phyloP scores from a whole-genome alignment of 139 green algal species.

The Chlamydomonas incerta region DNA sequence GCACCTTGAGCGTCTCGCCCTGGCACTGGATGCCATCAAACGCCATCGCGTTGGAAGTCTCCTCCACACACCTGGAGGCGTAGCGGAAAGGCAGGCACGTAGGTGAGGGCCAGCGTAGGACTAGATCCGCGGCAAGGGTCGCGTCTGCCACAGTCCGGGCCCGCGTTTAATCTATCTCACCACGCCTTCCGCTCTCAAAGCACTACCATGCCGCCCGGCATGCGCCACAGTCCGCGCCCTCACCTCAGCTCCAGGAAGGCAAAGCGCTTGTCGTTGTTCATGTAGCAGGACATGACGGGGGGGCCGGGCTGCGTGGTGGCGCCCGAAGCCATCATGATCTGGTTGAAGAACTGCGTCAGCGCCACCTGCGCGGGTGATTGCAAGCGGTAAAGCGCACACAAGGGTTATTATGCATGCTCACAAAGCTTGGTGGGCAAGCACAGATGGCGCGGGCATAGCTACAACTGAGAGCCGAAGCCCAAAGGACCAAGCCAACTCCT shows the following conservation, averaged over 20 bases:
- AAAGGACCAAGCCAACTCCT: too few relatives aligned
- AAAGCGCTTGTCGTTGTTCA: constrained; percentile 95
- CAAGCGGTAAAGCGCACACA: too few relatives aligned
- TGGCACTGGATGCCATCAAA: constrained; percentile 87
- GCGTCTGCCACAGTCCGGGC: background rate
- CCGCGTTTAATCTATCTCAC: background rate
- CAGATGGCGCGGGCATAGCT: too few relatives aligned
- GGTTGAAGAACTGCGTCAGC: constrained; percentile 49
- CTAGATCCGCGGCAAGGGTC: background rate
- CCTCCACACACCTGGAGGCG: constrained; percentile 71
- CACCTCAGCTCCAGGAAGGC: constrained; percentile 91
- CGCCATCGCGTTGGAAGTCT: constrained; percentile 87
- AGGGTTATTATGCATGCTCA: too few relatives aligned
- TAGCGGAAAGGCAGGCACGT: background rate
- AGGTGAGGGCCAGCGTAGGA: too few relatives aligned
- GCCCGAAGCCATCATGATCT: constrained; percentile 31
- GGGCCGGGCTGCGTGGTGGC: constrained; percentile 36
- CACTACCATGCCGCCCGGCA: background rate
- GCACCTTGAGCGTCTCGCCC: constrained; percentile 61
- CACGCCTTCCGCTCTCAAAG: too few relatives aligned
- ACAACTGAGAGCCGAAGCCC: too few relatives aligned
- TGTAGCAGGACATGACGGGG: constrained; percentile 73
- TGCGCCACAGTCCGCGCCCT: too few relatives aligned
- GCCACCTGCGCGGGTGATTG: too few relatives aligned
- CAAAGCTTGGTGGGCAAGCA: too few relatives aligned